Evolutionary conservation across 768 basidiomycete genomes (phyloP), one percentile per base, ranked within the genome.

Genomic region (Cubamyces lactineus): DNA sequence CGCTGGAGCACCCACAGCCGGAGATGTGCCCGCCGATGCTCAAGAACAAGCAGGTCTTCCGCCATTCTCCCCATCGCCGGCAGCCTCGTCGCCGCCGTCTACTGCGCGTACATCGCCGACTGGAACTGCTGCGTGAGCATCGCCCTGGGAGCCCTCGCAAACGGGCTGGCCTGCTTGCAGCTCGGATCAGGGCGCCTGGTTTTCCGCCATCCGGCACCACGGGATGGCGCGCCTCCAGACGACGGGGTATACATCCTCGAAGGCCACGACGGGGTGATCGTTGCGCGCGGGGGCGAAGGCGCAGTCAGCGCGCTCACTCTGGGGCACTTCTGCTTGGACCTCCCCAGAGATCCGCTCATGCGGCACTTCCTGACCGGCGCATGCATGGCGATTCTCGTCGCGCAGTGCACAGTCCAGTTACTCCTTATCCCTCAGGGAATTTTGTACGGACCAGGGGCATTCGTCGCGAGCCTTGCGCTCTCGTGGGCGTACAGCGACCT

Each of bases 401-500:
- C 42, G 43, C 61, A 66, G 28, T 66, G 59, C 57, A 52, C 62
- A 12, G 38, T 52, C 19, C 64, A 65, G 46, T 38, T 65, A 3
- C 51, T 65, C 7, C 46, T 65, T 55, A 54, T 66, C 21, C 64
- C 64, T 23, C 64, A 66, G 24, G 64, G 64, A 5, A 55, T 39
- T 47, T 50, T 62, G 16, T 56, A 55, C 48, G 64, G 64, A 5
- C 57, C 59, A 61, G 9, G 62, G 34, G 49, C 61, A 46, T 66
- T 66, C 64, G 57, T 66, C 40, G 47, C 48, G 52, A 50, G 57
- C 30, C 59, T 66, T 24, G 64, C 23, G 15, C 38, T 56, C 15
- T 58, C 64, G 40, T 66, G 64, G 64, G 21, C 23, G 5, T 66
- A 62, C 53, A 66, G 62, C 57, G 59, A 46, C 48, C 52, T 66